Percentiles rank a stretch among this genome's conserved stretches.
Conservation (phyloP, 306 rosid genomes). For the Lagenaria siceraria region DNA sequence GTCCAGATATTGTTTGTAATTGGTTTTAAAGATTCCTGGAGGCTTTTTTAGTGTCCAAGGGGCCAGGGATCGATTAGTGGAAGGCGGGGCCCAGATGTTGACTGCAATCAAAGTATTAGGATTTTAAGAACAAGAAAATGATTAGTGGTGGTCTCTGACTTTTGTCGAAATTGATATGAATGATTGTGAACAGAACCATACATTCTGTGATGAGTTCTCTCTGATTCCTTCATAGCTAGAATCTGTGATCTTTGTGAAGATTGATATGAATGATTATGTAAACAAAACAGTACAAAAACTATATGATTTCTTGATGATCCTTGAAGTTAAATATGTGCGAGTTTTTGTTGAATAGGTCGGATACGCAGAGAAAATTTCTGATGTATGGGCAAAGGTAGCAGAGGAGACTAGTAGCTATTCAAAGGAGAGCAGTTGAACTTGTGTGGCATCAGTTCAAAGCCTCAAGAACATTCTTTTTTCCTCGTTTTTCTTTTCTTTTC, state of each 20-base stretch:
- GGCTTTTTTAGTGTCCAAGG: not conserved
- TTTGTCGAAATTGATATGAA: not conserved
- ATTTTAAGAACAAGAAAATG: not conserved
- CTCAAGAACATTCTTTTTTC: not conserved
- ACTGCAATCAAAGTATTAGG: not conserved
- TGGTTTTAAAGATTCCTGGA: not conserved
- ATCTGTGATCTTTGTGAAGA: not conserved
- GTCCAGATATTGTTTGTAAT: not conserved
- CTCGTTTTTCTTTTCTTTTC: not conserved
- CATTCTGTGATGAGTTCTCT: not conserved
- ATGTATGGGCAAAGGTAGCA: constrained; percentile 78
- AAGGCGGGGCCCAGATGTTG: not conserved
- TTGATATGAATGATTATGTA: not conserved
- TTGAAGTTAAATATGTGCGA: not conserved
- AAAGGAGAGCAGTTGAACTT: constrained; percentile 40
- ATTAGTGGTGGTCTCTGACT: not conserved
- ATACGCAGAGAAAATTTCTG: constrained; percentile 81
- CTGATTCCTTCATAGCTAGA: not conserved
- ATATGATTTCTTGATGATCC: not conserved
- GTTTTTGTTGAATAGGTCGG: constrained; percentile 42
- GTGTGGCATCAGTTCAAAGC: constrained; percentile 18
- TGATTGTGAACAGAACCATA: not conserved
- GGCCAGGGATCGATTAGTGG: not conserved
- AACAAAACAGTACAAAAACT: not conserved
- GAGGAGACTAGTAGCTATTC: constrained; percentile 66